phyloP scores from a whole-genome alignment of 805 yeast genomes.

The Kuraishia piskuri region DNA sequence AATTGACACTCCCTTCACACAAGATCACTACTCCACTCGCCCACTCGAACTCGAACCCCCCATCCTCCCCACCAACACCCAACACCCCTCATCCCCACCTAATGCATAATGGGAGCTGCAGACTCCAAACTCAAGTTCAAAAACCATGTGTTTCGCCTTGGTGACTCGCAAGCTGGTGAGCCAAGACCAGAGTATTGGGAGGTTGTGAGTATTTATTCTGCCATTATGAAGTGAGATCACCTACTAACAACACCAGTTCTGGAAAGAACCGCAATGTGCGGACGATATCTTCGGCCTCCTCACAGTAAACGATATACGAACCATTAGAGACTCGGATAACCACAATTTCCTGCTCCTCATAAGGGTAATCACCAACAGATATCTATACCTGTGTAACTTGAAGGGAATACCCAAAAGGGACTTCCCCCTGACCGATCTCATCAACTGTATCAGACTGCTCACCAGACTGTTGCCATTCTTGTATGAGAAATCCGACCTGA shows the following conservation, averaged over 20 bases:
- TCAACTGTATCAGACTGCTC: constrained; percentile 58
- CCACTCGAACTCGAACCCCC: background rate
- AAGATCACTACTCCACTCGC: no score
- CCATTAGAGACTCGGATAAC: constrained; percentile 48
- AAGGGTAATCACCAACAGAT: constrained; percentile 26
- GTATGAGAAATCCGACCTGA: constrained; percentile 41
- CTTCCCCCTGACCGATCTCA: constrained; percentile 27
- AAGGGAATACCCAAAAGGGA: constrained; percentile 16
- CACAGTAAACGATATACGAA: constrained; percentile 47
- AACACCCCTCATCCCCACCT: no score
- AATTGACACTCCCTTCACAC: no score
- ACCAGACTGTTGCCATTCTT: constrained; percentile 59
- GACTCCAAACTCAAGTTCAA: constrained; percentile 58
- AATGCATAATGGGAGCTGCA: constrained; percentile 53
- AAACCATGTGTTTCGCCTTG: constrained; percentile 51
- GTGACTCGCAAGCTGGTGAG: constrained; percentile 32
- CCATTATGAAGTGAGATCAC: background rate
- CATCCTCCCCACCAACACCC: no score
- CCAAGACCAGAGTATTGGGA: constrained; percentile 34
- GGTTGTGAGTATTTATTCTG: background rate
- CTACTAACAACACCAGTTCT: constrained; percentile 19
- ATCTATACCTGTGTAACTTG: constrained; percentile 15
- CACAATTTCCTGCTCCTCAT: constrained; percentile 50
- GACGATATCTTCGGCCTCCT: constrained; percentile 52
- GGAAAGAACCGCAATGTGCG: constrained; percentile 41